Evolutionary conservation across 164 flowering plant genomes (phyloP).

Genomic region (Nymphaea thermarum): DNA sequence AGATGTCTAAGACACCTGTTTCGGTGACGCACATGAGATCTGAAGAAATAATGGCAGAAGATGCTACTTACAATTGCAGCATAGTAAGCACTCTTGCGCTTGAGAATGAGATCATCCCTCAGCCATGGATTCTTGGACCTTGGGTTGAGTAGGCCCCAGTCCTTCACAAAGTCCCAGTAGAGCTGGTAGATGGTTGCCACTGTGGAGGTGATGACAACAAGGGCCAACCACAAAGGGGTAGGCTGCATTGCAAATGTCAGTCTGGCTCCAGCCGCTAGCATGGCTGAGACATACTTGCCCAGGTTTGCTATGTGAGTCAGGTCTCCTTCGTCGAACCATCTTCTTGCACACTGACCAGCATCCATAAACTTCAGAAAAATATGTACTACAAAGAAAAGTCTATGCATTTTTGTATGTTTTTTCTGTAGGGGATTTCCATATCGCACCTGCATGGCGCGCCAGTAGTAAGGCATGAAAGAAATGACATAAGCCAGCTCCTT

Average conservation of each 20-base stretch:
- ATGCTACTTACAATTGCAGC: slow-evolving; percentile 60
- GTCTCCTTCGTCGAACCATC: slow-evolving; percentile 80
- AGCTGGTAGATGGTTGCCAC: slow-evolving; percentile 80
- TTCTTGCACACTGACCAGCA: slow-evolving; percentile 65
- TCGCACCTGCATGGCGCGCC: slow-evolving; percentile 99
- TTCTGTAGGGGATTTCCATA: neutral
- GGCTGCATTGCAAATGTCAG: slow-evolving; percentile 52
- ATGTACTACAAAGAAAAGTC: neutral
- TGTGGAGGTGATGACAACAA: slow-evolving; percentile 55
- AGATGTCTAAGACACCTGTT: too few species aligned
- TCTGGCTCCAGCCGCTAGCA: slow-evolving; percentile 94
- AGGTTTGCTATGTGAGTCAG: slow-evolving; percentile 64
- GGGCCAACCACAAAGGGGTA: slow-evolving; percentile 31
- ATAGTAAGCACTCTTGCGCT: slow-evolving; percentile 66
- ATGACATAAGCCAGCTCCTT: slow-evolving; percentile 78
- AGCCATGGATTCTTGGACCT: slow-evolving; percentile 71
- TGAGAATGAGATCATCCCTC: slow-evolving; percentile 73
- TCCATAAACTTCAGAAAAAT: neutral
- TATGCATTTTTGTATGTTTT: neutral
- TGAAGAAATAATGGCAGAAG: neutral
- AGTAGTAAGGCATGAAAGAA: slow-evolving; percentile 86
- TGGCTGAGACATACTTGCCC: slow-evolving; percentile 96
- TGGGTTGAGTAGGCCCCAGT: slow-evolving; percentile 75
- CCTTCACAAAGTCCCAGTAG: slow-evolving; percentile 95
- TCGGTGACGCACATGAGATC: neutral